These are phyloP conservation scores for Lentinula lateritia DNA, from an alignment of 768 basidiomycete species.

Conservation along the genomic window DNA sequence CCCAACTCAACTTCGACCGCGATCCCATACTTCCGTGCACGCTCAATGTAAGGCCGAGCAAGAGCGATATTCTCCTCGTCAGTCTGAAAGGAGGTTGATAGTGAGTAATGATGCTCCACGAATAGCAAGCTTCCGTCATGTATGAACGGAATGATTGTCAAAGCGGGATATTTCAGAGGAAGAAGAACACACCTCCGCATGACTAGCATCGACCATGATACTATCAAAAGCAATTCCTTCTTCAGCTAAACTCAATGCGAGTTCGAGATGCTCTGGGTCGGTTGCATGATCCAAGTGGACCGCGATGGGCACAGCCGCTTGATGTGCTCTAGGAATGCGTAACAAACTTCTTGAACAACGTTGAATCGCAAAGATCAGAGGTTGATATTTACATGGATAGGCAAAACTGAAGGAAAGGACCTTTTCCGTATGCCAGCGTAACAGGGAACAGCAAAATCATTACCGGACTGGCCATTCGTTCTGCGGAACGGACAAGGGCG, in stretches of 20 bases:
- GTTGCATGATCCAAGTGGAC: constrained; percentile 47
- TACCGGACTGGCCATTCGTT: constrained; percentile 38
- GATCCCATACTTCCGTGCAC: constrained; percentile 32
- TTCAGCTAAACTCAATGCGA: constrained; percentile 38
- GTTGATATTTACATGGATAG: constrained; percentile 27
- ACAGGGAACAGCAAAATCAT: constrained; percentile 42
- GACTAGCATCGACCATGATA: constrained; percentile 47
- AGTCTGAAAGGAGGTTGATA: constrained; percentile 21
- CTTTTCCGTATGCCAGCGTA: constrained; percentile 39
- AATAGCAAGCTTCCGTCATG: too few relatives aligned
- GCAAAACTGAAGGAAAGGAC: constrained; percentile 40
- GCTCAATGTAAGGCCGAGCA: constrained; percentile 38
- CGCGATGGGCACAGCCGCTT: constrained; percentile 41
- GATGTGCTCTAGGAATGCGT: constrained; percentile 27
- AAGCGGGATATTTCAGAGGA: neutral
- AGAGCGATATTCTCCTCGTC: constrained; percentile 43
- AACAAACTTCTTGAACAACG: neutral
- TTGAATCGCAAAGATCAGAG: neutral
- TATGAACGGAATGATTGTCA: too few relatives aligned
- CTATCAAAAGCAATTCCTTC: constrained; percentile 42
- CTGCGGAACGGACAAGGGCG: constrained; percentile 41
- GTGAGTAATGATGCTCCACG: neutral
- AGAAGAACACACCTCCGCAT: constrained; percentile 30
- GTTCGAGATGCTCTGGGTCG: constrained; percentile 38
- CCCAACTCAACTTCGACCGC: constrained; percentile 44